Conservation (phyloP, 345 rosid genomes). For the Euphorbia lathyris region DNA sequence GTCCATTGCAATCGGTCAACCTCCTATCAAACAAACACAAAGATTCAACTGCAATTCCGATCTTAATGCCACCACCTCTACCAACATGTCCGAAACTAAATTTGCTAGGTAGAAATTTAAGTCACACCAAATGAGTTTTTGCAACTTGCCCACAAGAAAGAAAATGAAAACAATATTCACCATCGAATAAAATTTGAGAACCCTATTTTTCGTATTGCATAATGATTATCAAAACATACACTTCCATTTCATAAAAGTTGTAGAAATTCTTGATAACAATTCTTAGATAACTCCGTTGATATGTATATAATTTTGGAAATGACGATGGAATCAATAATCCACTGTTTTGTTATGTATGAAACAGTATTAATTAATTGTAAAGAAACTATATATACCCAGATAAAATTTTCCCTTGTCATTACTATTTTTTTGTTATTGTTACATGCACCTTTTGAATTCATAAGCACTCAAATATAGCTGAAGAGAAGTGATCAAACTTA, state of each 20-base stretch:
- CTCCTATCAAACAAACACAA: too few species aligned
- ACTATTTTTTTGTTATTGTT: conserved; percentile 18
- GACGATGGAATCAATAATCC: conserved; percentile 15
- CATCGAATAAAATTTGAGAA: background rate
- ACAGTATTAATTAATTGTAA: background rate
- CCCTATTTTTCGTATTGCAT: background rate
- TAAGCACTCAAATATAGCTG: conserved; percentile 14
- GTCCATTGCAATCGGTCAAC: too few species aligned
- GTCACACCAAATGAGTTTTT: background rate
- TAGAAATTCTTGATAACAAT: background rate
- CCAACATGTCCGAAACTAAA: background rate
- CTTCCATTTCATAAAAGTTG: background rate
- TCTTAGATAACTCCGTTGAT: background rate
- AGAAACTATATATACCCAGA: conserved; percentile 4
- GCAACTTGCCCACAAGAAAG: background rate
- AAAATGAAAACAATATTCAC: background rate
- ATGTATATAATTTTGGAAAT: conserved; percentile 5
- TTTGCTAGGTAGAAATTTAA: too few species aligned
- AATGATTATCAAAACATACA: background rate
- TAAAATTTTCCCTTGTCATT: conserved; percentile 7
- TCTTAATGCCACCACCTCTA: background rate
- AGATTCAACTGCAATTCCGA: background rate
- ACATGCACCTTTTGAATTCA: conserved; percentile 27
- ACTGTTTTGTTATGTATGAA: background rate
- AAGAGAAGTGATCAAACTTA: conserved; percentile 28